Evolutionary conservation across 1,284 basidiomycete species (phyloP), one percentile per base, ranked within the genome.

Genomic region (Apiotrichum siamense): DNA sequence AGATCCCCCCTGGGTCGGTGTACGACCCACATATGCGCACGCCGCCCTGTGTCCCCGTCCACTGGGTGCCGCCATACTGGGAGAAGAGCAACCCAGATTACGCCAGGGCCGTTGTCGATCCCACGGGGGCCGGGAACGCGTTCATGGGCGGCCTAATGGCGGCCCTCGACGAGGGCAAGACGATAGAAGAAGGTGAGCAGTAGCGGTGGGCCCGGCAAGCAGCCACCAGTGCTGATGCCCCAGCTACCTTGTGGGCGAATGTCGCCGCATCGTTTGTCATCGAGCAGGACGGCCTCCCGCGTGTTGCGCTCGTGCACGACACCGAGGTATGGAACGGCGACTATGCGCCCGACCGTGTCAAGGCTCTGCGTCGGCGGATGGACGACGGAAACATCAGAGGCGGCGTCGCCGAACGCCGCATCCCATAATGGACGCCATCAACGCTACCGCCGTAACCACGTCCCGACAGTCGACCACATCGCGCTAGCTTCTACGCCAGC

Each of bases 91-190:
- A 52, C 26, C 43, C 50, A 17, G 62, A 51, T 10, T 55, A 52
- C n/a, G 37, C 33, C 2, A 44, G 59, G 11, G 50, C 47, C 36
- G 63, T 72, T 4, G 62, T 69, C 1, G 70, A 73, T 50, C 70
- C 70, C 7, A 74, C 72, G 2, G 72, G 72, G 1, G 69, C 67
- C 0, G 72, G 72, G 1, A 74, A 74, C 51, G 65, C 67, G 21
- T 70, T 73, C 53, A 65, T 72, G 61, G 72, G 72, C 12, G 72
- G 66, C 1, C 44, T 72, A 4, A 59, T 61, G 33, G 70, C 70
- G 4, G 72, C 66, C 3, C 51, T 72, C 29, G 50, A 62, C 37
- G 52, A 54, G 42, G 67, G 63, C 18, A 49, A 59, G 33, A 53
- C 50, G 35, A 38, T 73, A 15, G 46, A 59, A 12, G 57, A 67